Conservation (phyloP, 768 basidiomycete genomes). For the Boletus eberwhitei region DNA sequence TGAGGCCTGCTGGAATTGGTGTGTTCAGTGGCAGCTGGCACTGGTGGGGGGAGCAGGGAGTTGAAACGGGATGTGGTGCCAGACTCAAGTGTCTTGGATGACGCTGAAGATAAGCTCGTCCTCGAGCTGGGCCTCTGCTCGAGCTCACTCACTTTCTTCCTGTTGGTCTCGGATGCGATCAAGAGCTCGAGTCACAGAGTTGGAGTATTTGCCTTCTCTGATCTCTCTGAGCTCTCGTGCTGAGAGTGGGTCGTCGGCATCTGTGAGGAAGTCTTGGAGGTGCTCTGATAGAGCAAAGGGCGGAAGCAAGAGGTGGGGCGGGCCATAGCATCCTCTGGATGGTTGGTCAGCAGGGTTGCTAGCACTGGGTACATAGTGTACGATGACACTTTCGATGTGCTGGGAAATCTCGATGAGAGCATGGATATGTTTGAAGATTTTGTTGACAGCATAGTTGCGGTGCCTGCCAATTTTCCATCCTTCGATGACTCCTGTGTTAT, state of each 20-base stretch:
- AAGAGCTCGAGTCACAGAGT: accelerated
- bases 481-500: not conserved
- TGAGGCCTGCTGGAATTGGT: too few species aligned
- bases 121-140: not conserved
- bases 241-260: not conserved
- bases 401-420: not conserved
- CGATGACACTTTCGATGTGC: accelerated
- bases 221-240: not conserved
- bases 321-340: not conserved
- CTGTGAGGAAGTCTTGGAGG: not conserved
- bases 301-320: not conserved
- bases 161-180: not conserved
- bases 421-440: not conserved
- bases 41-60: not conserved
- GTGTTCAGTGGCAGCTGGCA: too few species aligned
- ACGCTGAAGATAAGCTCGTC: not conserved
- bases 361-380: not conserved
- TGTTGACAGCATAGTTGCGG: not conserved
- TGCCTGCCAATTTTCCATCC: not conserved
- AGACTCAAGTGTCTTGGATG: not conserved
- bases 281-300: not conserved
- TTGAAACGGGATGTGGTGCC: not conserved
- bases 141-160: not conserved
- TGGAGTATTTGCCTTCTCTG: not conserved
- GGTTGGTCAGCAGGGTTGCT: not conserved